phyloP scores from a whole-genome alignment of 305 asterid genomes.

The Rubia peregrina region DNA sequence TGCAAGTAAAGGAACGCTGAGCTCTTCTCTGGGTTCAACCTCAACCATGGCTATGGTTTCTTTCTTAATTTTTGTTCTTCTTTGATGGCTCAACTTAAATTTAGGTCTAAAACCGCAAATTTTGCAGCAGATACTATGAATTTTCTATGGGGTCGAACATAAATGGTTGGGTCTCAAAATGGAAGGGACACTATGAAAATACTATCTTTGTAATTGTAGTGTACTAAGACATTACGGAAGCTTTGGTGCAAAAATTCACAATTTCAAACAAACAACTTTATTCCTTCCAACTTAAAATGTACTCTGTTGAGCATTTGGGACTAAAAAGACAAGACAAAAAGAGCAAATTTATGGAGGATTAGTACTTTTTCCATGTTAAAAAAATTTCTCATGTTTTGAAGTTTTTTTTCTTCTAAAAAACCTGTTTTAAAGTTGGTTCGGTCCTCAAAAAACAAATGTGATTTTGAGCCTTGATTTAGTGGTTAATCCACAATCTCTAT shows the following conservation, averaged over 20 bases:
- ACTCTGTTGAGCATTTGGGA: background rate
- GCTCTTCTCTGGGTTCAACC: conserved; percentile 24
- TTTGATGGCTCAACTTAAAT: background rate
- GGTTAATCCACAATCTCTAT: no score
- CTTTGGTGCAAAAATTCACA: background rate
- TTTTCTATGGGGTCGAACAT: background rate
- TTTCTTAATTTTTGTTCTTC: background rate
- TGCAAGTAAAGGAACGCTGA: conserved; percentile 28
- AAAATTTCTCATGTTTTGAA: background rate
- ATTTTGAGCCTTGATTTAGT: no score
- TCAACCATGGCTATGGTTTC: conserved; percentile 33
- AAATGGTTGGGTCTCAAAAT: background rate
- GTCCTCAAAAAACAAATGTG: no score
- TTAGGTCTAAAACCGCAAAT: background rate
- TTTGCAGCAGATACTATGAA: background rate
- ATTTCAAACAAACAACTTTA: background rate
- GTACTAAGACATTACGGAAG: background rate
- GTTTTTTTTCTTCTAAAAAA: no score
- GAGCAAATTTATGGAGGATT: background rate
- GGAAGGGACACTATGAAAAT: background rate
- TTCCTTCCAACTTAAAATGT: background rate
- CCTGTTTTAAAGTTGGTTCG: no score
- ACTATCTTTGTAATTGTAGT: background rate
- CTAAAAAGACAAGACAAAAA: background rate
- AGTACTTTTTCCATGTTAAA: no score